Conservation (phyloP, 2,329 filamentous ascomycete species). For the Dactylonectria macrodidyma region DNA sequence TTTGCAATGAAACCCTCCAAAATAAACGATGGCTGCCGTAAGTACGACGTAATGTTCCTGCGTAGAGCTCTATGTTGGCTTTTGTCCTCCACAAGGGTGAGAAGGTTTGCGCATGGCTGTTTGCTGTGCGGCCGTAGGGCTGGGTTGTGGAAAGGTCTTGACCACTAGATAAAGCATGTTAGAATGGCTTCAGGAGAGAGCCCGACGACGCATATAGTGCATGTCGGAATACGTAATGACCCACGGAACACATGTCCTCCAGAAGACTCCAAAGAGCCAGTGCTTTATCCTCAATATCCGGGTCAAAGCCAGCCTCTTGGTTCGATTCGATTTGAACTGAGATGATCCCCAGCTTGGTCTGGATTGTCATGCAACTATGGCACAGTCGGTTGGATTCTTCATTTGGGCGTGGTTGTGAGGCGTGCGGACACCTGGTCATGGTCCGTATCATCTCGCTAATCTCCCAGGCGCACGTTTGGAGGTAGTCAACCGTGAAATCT, state of each 20-base stretch:
- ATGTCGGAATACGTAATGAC: neutral
- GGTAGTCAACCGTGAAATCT: neutral
- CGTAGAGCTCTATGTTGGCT: neutral
- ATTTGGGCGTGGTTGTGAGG: neutral
- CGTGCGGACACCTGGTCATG: slow-evolving; percentile 7
- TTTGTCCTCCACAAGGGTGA: neutral
- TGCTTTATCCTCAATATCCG: neutral
- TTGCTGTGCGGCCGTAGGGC: neutral
- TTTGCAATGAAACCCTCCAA: slow-evolving; percentile 6
- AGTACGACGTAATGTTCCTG: neutral
- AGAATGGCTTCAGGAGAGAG: neutral
- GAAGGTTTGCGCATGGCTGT: neutral
- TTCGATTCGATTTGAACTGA: slow-evolving; percentile 7
- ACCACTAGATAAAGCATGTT: slow-evolving; percentile 1
- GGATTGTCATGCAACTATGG: slow-evolving; percentile 9
- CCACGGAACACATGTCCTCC: slow-evolving; percentile 14
- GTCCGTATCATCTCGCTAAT: slow-evolving; percentile 18
- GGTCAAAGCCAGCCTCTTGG: neutral
- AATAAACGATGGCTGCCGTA: slow-evolving; percentile 12
- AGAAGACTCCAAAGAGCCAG: slow-evolving; percentile 4
- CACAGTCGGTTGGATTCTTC: neutral
- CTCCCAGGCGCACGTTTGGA: slow-evolving; percentile 15
- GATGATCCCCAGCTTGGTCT: slow-evolving; percentile 13
- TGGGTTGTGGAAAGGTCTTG: neutral
- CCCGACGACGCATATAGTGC: too few relatives aligned